Conservation (phyloP, 139 green algal species). For the Tetradesmus lagerheimii region DNA sequence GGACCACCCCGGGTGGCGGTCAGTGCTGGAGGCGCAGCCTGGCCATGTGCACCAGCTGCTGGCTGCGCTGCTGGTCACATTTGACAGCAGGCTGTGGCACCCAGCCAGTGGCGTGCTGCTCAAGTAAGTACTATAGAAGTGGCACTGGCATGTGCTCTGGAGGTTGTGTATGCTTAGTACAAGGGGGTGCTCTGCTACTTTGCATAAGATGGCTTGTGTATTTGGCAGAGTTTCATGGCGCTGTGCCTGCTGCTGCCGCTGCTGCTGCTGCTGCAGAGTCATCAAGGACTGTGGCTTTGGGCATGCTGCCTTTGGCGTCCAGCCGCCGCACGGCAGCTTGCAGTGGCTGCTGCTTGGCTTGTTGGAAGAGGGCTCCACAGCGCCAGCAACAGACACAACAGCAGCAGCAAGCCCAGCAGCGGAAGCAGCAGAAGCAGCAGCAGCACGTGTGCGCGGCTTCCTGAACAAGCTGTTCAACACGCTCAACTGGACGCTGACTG, state of each 20-base stretch:
- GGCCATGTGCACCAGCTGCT: constrained; percentile 63
- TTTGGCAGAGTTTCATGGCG: too few relatives aligned
- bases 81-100: constrained; percentile 86
- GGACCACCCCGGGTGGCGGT: constrained; percentile 52
- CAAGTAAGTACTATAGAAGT: too few relatives aligned
- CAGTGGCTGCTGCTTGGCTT: constrained; percentile 53
- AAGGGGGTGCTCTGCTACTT: too few relatives aligned
- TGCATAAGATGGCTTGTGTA: too few relatives aligned
- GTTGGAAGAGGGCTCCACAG: constrained; percentile 50
- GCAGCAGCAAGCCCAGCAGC: neutral
- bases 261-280: constrained; percentile 66
- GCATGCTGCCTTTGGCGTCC: constrained; percentile 16
- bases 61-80: constrained; percentile 66
- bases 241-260: too few relatives aligned
- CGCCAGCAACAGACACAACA: neutral
- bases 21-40: constrained; percentile 68
- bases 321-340: neutral
- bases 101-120: constrained; percentile 60
- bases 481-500: constrained; percentile 88
- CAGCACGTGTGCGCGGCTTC: constrained; percentile 61
- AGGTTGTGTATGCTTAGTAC: too few relatives aligned
- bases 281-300: constrained; percentile 63
- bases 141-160: too few relatives aligned
- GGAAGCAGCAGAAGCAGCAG: too few relatives aligned
- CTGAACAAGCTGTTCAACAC: constrained; percentile 90